A percentile compares a stretch with the other conserved stretches of the same genome.
Evolutionary conservation across 1,284 basidiomycete genomes (phyloP).

Genomic region (Wallemia hederae): DNA sequence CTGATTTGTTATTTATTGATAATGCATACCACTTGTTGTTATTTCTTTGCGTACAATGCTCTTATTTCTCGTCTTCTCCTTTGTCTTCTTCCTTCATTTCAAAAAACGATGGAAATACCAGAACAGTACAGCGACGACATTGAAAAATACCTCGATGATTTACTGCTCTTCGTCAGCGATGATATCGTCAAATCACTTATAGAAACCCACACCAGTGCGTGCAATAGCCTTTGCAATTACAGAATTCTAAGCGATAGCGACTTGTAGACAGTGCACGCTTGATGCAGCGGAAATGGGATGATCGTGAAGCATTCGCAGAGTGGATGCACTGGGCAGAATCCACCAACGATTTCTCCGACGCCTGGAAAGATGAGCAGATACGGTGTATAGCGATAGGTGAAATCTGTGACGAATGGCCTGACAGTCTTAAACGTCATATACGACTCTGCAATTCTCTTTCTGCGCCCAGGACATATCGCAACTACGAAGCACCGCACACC

Average conservation of each 20-base stretch:
- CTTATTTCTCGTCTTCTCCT: not conserved
- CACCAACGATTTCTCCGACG: not conserved
- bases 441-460: not conserved
- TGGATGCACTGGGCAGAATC: not conserved
- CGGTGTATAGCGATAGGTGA: not conserved
- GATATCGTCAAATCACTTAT: not conserved
- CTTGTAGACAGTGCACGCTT: not conserved
- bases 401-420: not conserved
- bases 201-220: no score
- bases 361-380: not conserved
- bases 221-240: no score
- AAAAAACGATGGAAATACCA: not conserved
- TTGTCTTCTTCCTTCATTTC: not conserved
- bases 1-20: not conserved
- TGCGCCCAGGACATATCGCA: not conserved
- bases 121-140: not conserved
- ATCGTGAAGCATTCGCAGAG: not conserved
- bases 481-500: not conserved
- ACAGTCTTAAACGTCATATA: not conserved
- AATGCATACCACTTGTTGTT: no score
- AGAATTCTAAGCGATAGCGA: not conserved
- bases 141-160: not conserved
- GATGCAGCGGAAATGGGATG: not conserved
- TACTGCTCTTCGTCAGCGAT: not conserved
- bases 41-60: no score